These are phyloP conservation scores for Trifolium pratense DNA, from an alignment of 306 rosid genomes.

Conservation along the genomic window DNA sequence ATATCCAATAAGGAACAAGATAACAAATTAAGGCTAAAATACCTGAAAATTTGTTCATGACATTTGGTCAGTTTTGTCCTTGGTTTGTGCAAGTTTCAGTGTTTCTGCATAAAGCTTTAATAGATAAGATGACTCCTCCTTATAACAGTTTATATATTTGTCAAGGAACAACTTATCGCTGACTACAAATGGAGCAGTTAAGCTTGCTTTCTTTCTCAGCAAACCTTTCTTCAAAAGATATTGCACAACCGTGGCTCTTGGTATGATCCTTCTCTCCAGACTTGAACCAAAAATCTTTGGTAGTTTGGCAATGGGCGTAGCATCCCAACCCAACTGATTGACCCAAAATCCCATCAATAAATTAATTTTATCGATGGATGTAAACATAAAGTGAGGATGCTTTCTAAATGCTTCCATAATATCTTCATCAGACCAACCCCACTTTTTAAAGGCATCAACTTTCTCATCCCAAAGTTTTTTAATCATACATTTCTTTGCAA, in stretches of 20 bases:
- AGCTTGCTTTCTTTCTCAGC: slow-evolving; percentile 13
- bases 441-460: slow-evolving; percentile 44
- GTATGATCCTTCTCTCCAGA: slow-evolving; percentile 52
- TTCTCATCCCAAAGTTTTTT: slow-evolving; percentile 51
- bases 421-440: slow-evolving; percentile 61
- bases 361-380: slow-evolving; percentile 48
- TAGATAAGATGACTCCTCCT: not conserved
- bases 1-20: not conserved
- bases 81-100: not conserved
- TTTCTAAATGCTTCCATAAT: slow-evolving; percentile 39
- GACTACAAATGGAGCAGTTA: not conserved
- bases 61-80: not conserved
- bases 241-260: slow-evolving; percentile 42
- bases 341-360: slow-evolving; percentile 47
- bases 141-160: not conserved
- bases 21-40: not conserved
- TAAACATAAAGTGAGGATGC: slow-evolving; percentile 44
- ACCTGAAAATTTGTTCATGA: not conserved
- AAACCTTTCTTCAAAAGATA: slow-evolving; percentile 1
- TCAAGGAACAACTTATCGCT: not conserved
- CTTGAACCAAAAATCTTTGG: slow-evolving; percentile 20
- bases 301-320: not conserved
- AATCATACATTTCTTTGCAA: slow-evolving; percentile 23
- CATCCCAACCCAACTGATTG: slow-evolving; percentile 44
- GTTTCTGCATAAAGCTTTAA: not conserved